Conservation (phyloP, 768 basidiomycete genomes). For the Fomitopsis pulvina region DNA sequence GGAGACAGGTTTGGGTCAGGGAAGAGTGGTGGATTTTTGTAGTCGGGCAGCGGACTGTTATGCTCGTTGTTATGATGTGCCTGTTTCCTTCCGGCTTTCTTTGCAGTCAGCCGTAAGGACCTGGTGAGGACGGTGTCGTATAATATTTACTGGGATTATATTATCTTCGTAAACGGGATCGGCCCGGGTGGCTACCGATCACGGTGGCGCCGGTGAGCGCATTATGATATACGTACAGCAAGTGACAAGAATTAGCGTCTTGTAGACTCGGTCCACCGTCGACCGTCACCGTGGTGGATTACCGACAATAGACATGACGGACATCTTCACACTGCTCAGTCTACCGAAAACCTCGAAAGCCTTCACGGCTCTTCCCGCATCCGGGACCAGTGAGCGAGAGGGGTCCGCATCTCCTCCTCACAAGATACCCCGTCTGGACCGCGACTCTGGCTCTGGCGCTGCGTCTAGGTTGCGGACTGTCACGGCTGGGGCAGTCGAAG, state of each 20-base stretch:
- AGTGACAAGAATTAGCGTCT: neutral
- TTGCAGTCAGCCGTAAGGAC: too few species aligned
- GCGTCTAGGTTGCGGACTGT: conserved; percentile 42
- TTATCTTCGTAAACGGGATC: too few species aligned
- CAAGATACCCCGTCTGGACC: conserved; percentile 62
- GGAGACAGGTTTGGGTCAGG: conserved; percentile 80
- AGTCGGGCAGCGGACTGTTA: neutral
- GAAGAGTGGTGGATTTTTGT: conserved; percentile 59
- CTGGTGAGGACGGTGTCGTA: too few species aligned
- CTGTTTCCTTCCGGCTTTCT: neutral
- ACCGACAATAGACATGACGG: conserved; percentile 7
- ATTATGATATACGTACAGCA: too few species aligned
- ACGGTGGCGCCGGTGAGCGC: neutral
- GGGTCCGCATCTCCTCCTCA: conserved; percentile 53
- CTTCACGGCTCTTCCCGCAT: conserved; percentile 14
- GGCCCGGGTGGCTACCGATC: neutral
- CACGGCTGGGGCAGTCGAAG: conserved; percentile 11
- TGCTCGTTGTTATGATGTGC: neutral
- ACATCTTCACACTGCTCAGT: conserved; percentile 19
- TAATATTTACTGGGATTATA: too few species aligned
- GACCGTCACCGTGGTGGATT: neutral
- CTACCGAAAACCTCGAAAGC: conserved; percentile 19
- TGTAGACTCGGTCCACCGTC: neutral
- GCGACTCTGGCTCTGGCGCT: conserved; percentile 63
- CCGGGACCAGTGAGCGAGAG: conserved; percentile 22